Percentiles rank a stretch among this genome's conserved stretches.
Conservation (phyloP, 1,284 basidiomycete species). For the Cutaneotrichosporon spelunceum region DNA sequence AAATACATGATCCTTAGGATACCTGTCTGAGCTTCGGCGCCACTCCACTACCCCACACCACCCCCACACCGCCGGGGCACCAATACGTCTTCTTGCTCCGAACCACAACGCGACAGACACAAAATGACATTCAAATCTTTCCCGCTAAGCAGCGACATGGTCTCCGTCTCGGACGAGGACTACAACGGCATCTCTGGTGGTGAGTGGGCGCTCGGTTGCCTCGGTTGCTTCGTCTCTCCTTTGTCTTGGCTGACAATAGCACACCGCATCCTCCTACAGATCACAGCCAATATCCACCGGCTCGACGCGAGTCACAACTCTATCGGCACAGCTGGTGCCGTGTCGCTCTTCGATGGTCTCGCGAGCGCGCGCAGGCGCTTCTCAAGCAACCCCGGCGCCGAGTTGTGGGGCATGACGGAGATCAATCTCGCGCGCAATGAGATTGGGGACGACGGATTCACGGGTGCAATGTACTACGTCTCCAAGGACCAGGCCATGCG, state of each 20-base stretch:
- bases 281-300: slow-evolving; percentile 36
- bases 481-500: slow-evolving; percentile 34
- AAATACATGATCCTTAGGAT: background rate
- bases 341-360: slow-evolving; percentile 40
- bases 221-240: background rate
- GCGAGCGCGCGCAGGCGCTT: slow-evolving; percentile 26
- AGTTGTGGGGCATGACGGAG: slow-evolving; percentile 39
- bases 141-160: slow-evolving; percentile 31
- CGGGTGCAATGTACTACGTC: slow-evolving; percentile 16
- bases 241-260: slow-evolving; percentile 25
- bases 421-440: slow-evolving; percentile 39
- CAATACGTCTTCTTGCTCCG: too few relatives aligned
- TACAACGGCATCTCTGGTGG: slow-evolving; percentile 44
- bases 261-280: slow-evolving; percentile 30
- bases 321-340: slow-evolving; percentile 35
- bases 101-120: background rate
- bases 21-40: background rate
- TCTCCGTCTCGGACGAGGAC: slow-evolving; percentile 44
- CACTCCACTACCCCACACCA: slow-evolving; percentile 3
- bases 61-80: background rate
- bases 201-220: slow-evolving; percentile 24
- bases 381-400: slow-evolving; percentile 3
- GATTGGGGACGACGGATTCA: slow-evolving; percentile 19
- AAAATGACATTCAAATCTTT: slow-evolving; percentile 15
- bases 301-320: slow-evolving; percentile 46